Conservation (phyloP, 805 yeast genomes). For the Starmera dryadoides region DNA sequence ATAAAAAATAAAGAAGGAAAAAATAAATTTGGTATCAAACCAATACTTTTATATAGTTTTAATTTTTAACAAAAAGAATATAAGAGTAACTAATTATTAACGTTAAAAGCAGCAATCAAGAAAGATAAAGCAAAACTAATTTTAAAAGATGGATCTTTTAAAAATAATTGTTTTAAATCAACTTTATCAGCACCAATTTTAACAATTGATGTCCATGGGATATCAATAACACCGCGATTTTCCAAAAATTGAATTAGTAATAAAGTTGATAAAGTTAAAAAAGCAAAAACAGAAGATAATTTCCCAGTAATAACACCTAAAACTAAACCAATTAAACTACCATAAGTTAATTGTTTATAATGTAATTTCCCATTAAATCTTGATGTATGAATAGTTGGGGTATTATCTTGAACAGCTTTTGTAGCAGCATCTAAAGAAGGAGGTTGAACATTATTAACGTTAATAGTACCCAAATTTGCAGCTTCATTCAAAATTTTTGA, state of each 20-base stretch:
- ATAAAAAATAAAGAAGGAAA: too few species aligned
- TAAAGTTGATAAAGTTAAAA: conserved; percentile 39
- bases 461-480: conserved; percentile 16
- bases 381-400: conserved; percentile 4
- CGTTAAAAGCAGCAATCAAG: conserved; percentile 52
- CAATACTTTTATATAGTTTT: too few species aligned
- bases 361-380: conserved; percentile 39
- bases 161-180: conserved; percentile 42
- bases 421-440: background rate
- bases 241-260: conserved; percentile 38
- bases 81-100: too few species aligned
- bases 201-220: conserved; percentile 32
- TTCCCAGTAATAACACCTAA: conserved; percentile 54
- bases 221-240: conserved; percentile 42
- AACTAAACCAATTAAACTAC: conserved; percentile 51
- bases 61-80: too few species aligned
- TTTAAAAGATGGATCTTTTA: conserved; percentile 57
- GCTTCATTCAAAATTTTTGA: conserved; percentile 20
- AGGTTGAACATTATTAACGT: conserved; percentile 4
- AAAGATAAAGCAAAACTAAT: conserved; percentile 47
- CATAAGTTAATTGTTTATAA: conserved; percentile 53
- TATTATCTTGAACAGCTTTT: background rate
- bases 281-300: conserved; percentile 45
- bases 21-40: too few species aligned
- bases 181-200: conserved; percentile 30